Evolutionary conservation across 2,329 filamentous ascomycete species (phyloP).

Genomic region (Emydomyces testavorans): DNA sequence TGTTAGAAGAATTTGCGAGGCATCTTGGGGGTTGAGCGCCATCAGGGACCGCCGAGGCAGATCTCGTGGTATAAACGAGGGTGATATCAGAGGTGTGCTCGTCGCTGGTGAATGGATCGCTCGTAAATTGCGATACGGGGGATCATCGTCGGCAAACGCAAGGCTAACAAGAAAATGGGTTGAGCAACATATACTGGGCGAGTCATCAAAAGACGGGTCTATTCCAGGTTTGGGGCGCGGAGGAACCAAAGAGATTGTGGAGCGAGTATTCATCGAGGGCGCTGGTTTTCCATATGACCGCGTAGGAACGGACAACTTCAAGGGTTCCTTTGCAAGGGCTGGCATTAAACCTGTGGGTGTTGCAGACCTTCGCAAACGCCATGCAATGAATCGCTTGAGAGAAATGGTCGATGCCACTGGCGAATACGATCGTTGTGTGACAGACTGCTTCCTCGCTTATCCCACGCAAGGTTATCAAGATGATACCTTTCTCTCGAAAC

Average conservation of each 20-base stretch:
- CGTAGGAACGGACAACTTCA: conserved; percentile 29
- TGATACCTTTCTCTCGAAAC: conserved; percentile 81
- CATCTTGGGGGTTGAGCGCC: conserved; percentile 52
- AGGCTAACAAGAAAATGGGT: conserved; percentile 49
- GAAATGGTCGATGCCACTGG: conserved; percentile 53
- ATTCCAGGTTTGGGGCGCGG: conserved; percentile 51
- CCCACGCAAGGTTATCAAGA: conserved; percentile 84
- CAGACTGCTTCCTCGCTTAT: conserved; percentile 73
- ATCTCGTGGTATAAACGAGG: conserved; percentile 36
- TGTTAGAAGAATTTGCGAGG: conserved; percentile 59
- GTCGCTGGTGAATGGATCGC: conserved; percentile 57
- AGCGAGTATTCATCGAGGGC: conserved; percentile 54
- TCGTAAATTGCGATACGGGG: conserved; percentile 43
- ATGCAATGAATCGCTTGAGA: conserved; percentile 46
- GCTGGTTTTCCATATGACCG: conserved; percentile 46
- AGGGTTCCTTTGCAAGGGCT: conserved; percentile 25
- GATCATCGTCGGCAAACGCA: conserved; percentile 26
- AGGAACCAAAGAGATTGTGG: conserved; percentile 52
- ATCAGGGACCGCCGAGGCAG: conserved; percentile 43
- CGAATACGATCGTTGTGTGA: conserved; percentile 50
- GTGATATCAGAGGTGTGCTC: conserved; percentile 53
- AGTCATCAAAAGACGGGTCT: conserved; percentile 44
- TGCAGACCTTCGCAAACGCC: conserved; percentile 48
- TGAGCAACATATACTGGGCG: conserved; percentile 45
- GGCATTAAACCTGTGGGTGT: conserved; percentile 40